These are phyloP conservation scores for Hyphopichia wangnamkhiaoensis DNA, from an alignment of 1,139 yeast genomes.

Conservation along the genomic window DNA sequence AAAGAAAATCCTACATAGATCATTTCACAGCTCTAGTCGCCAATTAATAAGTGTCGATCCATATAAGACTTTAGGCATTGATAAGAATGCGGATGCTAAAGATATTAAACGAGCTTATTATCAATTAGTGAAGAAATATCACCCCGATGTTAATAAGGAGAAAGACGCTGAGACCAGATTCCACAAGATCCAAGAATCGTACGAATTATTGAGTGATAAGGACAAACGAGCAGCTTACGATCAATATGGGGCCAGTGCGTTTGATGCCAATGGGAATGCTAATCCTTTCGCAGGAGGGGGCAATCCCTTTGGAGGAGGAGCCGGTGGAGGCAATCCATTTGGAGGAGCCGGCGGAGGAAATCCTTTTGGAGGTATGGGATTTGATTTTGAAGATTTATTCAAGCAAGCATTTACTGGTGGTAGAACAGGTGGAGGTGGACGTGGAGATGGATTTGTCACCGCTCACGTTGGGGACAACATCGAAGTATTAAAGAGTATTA, in stretches of 20 bases:
- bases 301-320: slow-evolving; percentile 44
- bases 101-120: slow-evolving; percentile 94
- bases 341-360: slow-evolving; percentile 30
- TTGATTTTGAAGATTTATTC: slow-evolving; percentile 86
- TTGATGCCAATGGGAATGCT: slow-evolving; percentile 65
- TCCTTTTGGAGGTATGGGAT: slow-evolving; percentile 52
- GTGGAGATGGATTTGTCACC: slow-evolving; percentile 52
- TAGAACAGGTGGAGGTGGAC: slow-evolving; percentile 37
- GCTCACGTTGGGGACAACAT: slow-evolving; percentile 90
- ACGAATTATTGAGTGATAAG: slow-evolving; percentile 87
- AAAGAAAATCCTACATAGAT: slow-evolving; percentile 9
- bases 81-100: slow-evolving; percentile 66
- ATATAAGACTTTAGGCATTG: slow-evolving; percentile 78
- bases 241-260: slow-evolving; percentile 87
- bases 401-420: slow-evolving; percentile 69
- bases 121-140: slow-evolving; percentile 88
- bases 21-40: slow-evolving; percentile 28
- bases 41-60: slow-evolving; percentile 62
- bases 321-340: slow-evolving; percentile 38
- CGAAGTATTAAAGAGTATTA: slow-evolving; percentile 72
- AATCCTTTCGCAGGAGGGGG: slow-evolving; percentile 54
- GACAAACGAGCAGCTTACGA: slow-evolving; percentile 88
- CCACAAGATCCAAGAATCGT: slow-evolving; percentile 92
- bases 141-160: slow-evolving; percentile 95
- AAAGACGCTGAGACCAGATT: slow-evolving; percentile 83